These are phyloP conservation scores for Pseudogymnoascus sp. DNA, from an alignment of 2,329 filamentous ascomycete species.

Conservation along the genomic window DNA sequence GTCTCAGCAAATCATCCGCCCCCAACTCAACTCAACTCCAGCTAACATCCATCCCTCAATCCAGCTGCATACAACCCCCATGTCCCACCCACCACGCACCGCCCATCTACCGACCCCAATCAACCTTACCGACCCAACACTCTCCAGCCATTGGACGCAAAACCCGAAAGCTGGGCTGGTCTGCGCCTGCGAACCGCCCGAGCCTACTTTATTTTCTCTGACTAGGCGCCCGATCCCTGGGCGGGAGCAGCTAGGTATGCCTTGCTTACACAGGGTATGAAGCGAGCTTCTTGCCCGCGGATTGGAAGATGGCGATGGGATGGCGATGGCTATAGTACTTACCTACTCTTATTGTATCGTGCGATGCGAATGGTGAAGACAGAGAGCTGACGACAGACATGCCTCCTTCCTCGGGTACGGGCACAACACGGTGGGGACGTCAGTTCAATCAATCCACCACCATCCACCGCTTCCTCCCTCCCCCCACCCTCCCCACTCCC, in stretches of 20 bases:
- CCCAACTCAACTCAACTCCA: not conserved
- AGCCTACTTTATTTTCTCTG: not conserved
- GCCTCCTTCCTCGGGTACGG: too few relatives aligned
- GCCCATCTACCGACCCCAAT: not conserved
- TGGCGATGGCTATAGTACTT: too few relatives aligned
- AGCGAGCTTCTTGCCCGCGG: not conserved
- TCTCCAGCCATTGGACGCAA: not conserved
- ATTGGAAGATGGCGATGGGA: not conserved
- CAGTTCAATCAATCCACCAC: not conserved
- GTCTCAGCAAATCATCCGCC: not conserved
- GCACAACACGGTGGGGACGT: not conserved
- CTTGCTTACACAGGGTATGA: not conserved
- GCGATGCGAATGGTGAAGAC: too few relatives aligned
- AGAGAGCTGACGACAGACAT: too few relatives aligned
- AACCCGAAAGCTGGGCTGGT: not conserved
- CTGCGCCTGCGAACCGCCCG: not conserved
- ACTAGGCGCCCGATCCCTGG: not conserved
- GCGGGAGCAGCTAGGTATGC: not conserved
- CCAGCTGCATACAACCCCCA: not conserved
- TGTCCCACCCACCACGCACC: not conserved
- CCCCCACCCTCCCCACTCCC: not conserved
- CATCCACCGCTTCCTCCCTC: too few relatives aligned
- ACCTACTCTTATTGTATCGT: too few relatives aligned
- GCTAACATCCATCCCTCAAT: not conserved
- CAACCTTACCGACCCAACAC: not conserved